Evolutionary conservation across 1,139 yeast species (phyloP).

Genomic region (Candida gigantensis): DNA sequence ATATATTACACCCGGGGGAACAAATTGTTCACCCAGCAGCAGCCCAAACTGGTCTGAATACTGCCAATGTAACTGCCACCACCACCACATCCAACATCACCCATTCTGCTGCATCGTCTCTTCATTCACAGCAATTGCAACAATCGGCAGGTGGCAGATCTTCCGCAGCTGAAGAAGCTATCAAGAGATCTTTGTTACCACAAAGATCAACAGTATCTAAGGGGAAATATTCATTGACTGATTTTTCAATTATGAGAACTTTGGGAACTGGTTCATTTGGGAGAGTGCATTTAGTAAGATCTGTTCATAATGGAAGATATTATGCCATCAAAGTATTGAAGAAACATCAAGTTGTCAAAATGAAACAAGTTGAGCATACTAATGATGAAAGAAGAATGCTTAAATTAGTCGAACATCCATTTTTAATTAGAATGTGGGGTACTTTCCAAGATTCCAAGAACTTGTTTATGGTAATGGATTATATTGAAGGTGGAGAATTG

Average conservation of each 20-base stretch:
- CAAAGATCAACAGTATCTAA: slow-evolving; percentile 43
- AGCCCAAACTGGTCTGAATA: slow-evolving; percentile 14
- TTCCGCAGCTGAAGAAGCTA: slow-evolving; percentile 27
- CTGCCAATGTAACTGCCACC: slow-evolving; percentile 13
- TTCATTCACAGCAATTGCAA: slow-evolving; percentile 9
- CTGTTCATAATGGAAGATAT: slow-evolving; percentile 59
- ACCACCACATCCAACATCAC: slow-evolving; percentile 12
- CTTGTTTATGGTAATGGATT: slow-evolving; percentile 63
- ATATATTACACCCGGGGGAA: slow-evolving; percentile 18
- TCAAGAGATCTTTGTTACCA: slow-evolving; percentile 32
- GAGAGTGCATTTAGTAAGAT: slow-evolving; percentile 59
- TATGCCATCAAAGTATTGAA: slow-evolving; percentile 62
- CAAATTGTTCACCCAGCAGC: slow-evolving; percentile 14
- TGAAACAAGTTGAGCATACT: slow-evolving; percentile 66
- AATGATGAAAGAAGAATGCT: slow-evolving; percentile 62
- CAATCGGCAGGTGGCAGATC: slow-evolving; percentile 11
- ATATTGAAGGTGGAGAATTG: slow-evolving; percentile 64
- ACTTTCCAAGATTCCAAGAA: slow-evolving; percentile 59
- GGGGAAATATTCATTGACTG: slow-evolving; percentile 57
- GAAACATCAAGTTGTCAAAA: slow-evolving; percentile 58
- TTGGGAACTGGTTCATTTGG: slow-evolving; percentile 66
- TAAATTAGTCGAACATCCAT: slow-evolving; percentile 59
- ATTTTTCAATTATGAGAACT: slow-evolving; percentile 55
- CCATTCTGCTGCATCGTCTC: slow-evolving; percentile 8
- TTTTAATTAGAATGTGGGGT: slow-evolving; percentile 65